Base-by-base conservation (phyloP, 75 land plant species). In the Larix kaempferi region DNA sequence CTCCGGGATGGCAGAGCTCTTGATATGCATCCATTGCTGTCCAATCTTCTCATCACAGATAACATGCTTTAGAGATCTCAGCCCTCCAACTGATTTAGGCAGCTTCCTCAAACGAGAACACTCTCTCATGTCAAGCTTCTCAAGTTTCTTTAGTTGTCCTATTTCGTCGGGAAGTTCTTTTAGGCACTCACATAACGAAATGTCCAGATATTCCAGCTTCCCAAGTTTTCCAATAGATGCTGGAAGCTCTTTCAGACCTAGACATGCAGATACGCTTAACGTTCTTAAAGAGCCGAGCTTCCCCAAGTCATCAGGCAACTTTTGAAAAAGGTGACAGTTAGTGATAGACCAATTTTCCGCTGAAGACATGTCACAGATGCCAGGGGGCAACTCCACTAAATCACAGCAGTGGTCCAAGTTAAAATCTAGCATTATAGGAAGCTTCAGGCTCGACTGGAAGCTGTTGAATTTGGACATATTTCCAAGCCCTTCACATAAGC, bases 51-150 rank as follows among this genome's bases (percentile, higher is more conserved):
- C 77, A 58, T 76, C 77, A 59, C 65, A 58, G 64, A 58, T 60
- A 21, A 76, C 77, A 58, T 35, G 61, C 66, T 39, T 35, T 39
- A 58, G 37, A 60, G 25, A 29, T 60, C 2, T 60, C 67, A 58
- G 26, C 8, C 15, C 44, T 76, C 10, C 25, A 17, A 52, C 33
- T 21, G 67, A 88, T 4, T 56, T 25, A 1, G 92, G 92, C 19
- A 88, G 74, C 29, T 35, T 59, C 78, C 59, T 80, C 17, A 91
- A 63, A 27, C 41, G 81, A 21, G 73, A 56, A 49, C 92, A 91
- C 63, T 86, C 86, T 56, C 90, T 80, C 92, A 91, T 91, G 82
- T 91, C 88, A 16, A 91, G 85, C 83, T 86, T 86, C 73, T 84
- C 84, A 80, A 91, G 74, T 3, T 73, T 84, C 10, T 8, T 41